Base-by-base conservation (phyloP, 1,284 basidiomycete genomes). In the Schizophyllum amplum region DNA sequence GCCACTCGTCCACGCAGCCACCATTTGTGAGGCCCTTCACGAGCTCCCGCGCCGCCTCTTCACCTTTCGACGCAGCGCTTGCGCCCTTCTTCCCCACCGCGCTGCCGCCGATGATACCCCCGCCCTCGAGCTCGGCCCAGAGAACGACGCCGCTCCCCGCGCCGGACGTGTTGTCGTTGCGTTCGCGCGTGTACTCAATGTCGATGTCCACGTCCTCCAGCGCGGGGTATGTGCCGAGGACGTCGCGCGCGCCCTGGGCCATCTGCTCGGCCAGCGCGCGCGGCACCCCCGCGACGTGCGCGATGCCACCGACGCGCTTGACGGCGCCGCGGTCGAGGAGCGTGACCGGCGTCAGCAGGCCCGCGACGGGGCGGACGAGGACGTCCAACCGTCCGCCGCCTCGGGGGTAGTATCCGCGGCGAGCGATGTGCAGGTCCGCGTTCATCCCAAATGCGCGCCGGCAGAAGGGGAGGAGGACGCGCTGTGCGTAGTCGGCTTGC, bases 121-220 rank as follows among this genome's bases (percentile, higher is more conserved):
- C 86, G 5, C 72, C 73, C 33, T 79, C 76, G 13, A 86, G 78
- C 66, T 86, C 81, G 0, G 87, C 87, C 83, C 84, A 87, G 9
- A 90, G 66, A 1, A 87, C 71, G 55, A 89, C 80, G 0, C 86
- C 86, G 47, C 83, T 85, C 1, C 87, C 87, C 4, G 75, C 78
- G 0, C 82, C 86, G 13, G 73, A 70, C 0, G 77, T 75, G 46
- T 79, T 69, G 4, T 71, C 64, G 24, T 75, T 72, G 23, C 69
- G 71, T 61, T 88, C 85, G 47, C 79, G 69, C 50, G 66, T 66
- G 55, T 75, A 72, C 25, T 71, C 59, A 59, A 86, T 80, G 17
- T 76, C 67, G 6, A 78, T 66, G 48, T 64, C 60, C 42, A 69
- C 62, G 7, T 9, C 7, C 7, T 3, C 33, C 13, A 42, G 33